phyloP scores from a whole-genome alignment of 1,284 basidiomycete species.

The Gastroboletus turbinatus region DNA sequence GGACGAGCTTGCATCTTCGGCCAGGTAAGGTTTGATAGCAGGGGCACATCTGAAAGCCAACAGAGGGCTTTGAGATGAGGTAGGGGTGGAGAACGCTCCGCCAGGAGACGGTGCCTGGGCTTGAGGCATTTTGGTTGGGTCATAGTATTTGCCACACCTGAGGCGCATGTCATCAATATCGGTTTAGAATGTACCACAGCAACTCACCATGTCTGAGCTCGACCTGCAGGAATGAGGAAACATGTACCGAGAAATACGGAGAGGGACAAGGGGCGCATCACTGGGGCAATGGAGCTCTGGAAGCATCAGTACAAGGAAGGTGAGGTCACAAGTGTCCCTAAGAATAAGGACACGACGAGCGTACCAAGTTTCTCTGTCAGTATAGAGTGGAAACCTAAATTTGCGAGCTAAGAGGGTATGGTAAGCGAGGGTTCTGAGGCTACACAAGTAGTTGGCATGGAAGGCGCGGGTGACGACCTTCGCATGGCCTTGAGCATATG shows the following conservation, averaged over 20 bases:
- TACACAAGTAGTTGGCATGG: not conserved
- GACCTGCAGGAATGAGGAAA: slow-evolving; percentile 17
- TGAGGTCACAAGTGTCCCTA: not conserved
- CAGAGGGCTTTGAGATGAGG: slow-evolving; percentile 22
- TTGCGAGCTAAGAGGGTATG: not conserved
- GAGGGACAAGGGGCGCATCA: slow-evolving; percentile 13
- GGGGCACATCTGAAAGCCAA: slow-evolving; percentile 31
- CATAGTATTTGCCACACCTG: slow-evolving; percentile 34
- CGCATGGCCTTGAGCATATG: slow-evolving; percentile 2
- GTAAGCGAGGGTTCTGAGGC: slow-evolving; percentile 3
- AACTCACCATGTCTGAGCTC: slow-evolving; percentile 37
- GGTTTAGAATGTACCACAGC: not conserved
- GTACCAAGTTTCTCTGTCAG: slow-evolving; percentile 2
- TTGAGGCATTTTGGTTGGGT: slow-evolving; percentile 26
- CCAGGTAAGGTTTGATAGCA: slow-evolving; percentile 31
- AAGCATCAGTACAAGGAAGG: not conserved
- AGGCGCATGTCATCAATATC: not conserved
- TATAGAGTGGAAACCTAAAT: not conserved
- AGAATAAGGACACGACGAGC: not conserved
- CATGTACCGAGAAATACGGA: slow-evolving; percentile 12
- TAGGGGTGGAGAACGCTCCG: slow-evolving; percentile 22
- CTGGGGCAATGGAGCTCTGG: not conserved
- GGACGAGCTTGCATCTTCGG: slow-evolving; percentile 25
- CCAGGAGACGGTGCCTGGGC: slow-evolving; percentile 26
- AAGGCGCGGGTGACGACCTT: not conserved